Evolutionary conservation across 2,329 filamentous ascomycete genomes (phyloP).

Genomic region (Monosporascus sp.): DNA sequence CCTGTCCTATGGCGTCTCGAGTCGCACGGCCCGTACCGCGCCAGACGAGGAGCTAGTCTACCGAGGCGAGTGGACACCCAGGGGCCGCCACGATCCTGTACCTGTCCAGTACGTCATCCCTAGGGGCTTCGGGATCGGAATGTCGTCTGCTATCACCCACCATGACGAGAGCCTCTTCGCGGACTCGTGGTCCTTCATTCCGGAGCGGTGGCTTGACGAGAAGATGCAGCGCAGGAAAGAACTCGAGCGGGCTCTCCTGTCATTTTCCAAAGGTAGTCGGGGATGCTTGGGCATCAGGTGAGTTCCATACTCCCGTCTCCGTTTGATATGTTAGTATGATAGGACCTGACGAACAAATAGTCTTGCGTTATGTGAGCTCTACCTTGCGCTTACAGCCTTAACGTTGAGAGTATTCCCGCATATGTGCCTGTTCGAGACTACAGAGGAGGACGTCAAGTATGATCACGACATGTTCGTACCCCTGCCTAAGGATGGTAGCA

Average conservation of each 20-base stretch:
- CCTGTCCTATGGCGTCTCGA: slow-evolving; percentile 25
- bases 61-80: slow-evolving; percentile 18
- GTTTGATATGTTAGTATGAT: too few species aligned
- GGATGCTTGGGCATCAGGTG: slow-evolving; percentile 38
- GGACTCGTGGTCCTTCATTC: slow-evolving; percentile 32
- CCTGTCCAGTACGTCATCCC: slow-evolving; percentile 28
- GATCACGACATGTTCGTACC: slow-evolving; percentile 24
- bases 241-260: slow-evolving; percentile 32
- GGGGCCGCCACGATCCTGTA: neutral
- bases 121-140: slow-evolving; percentile 32
- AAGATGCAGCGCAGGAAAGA: slow-evolving; percentile 22
- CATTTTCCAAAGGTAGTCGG: slow-evolving; percentile 37
- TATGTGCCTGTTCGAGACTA: slow-evolving; percentile 22
- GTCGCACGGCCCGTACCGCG: slow-evolving; percentile 23
- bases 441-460: slow-evolving; percentile 22
- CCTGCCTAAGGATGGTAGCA: slow-evolving; percentile 7
- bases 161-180: slow-evolving; percentile 33
- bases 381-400: slow-evolving; percentile 20
- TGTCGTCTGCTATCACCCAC: slow-evolving; percentile 34
- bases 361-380: slow-evolving; percentile 20
- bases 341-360: neutral
- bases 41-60: slow-evolving; percentile 26
- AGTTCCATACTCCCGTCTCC: slow-evolving; percentile 2
- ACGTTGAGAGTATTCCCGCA: slow-evolving; percentile 22
- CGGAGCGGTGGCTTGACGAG: slow-evolving; percentile 36